These are phyloP conservation scores for Serendipita sp. DNA, from an alignment of 768 basidiomycete genomes.

Conservation along the genomic window DNA sequence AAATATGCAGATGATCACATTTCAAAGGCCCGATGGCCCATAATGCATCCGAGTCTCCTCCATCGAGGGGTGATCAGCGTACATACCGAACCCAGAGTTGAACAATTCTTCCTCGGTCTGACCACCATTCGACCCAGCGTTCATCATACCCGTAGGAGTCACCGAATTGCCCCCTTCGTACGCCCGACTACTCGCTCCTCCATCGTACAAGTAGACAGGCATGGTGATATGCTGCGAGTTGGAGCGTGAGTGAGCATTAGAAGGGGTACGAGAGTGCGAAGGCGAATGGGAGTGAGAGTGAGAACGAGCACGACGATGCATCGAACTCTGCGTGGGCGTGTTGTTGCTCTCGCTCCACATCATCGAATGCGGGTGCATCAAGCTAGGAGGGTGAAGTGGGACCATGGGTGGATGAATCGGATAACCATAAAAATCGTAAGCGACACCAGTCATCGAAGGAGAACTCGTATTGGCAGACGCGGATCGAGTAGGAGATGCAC, in stretches of 20 bases:
- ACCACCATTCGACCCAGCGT: background rate
- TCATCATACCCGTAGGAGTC: background rate
- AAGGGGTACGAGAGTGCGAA: background rate
- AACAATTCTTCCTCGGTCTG: background rate
- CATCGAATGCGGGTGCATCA: background rate
- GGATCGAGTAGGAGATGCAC: background rate
- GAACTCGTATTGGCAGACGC: background rate
- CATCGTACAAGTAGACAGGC: conserved; percentile 2
- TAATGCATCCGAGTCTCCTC: background rate
- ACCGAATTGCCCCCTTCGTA: background rate
- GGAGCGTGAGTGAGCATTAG: background rate
- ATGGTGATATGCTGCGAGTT: conserved; percentile 5
- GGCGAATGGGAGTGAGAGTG: background rate
- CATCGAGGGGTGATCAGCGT: background rate
- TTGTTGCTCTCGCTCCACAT: background rate
- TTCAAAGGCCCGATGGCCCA: background rate
- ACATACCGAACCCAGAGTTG: background rate
- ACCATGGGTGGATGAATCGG: conserved; percentile 5
- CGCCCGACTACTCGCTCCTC: background rate
- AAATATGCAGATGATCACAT: background rate
- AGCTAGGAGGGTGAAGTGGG: background rate
- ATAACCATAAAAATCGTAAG: conserved; percentile 1
- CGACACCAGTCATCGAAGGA: background rate
- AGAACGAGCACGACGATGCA: background rate
- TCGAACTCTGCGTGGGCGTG: background rate